Conservation (phyloP, 2,329 filamentous ascomycete genomes). For the Dactylellina parvicollis region DNA sequence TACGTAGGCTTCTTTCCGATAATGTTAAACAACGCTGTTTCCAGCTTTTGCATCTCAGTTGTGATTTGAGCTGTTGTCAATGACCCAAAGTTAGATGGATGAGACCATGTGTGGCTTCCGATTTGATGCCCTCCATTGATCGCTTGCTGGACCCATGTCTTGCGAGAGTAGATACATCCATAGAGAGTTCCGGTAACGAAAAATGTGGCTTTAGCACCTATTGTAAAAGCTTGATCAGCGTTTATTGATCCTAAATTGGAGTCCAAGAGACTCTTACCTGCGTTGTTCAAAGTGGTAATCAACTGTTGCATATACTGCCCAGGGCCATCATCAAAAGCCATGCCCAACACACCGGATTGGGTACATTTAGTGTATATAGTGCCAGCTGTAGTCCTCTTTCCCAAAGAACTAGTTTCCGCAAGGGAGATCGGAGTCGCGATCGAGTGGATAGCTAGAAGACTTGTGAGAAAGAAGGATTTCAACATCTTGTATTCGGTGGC, state of each 20-base stretch:
- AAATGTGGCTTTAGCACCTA: constrained; percentile 33
- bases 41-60: constrained; percentile 65
- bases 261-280: neutral
- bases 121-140: constrained; percentile 69
- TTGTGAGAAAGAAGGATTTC: neutral
- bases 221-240: neutral
- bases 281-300: neutral
- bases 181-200: constrained; percentile 33
- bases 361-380: neutral
- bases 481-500: neutral
- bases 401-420: neutral
- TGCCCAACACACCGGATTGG: neutral
- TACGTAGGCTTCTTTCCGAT: constrained; percentile 69
- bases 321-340: constrained; percentile 6
- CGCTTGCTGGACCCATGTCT: constrained; percentile 62
- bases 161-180: constrained; percentile 18
- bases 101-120: constrained; percentile 69
- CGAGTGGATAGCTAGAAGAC: neutral
- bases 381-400: neutral
- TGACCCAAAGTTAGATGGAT: constrained; percentile 63
- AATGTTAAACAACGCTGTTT: constrained; percentile 68
- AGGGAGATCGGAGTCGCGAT: neutral
- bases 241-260: too few species aligned
- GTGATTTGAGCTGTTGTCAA: constrained; percentile 59
- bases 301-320: constrained; percentile 8